Percentiles rank a stretch among this genome's conserved stretches.
Evolutionary conservation across 192 early-diverging fungal genomes (phyloP).

Genomic region (Chytriomyces sp.): DNA sequence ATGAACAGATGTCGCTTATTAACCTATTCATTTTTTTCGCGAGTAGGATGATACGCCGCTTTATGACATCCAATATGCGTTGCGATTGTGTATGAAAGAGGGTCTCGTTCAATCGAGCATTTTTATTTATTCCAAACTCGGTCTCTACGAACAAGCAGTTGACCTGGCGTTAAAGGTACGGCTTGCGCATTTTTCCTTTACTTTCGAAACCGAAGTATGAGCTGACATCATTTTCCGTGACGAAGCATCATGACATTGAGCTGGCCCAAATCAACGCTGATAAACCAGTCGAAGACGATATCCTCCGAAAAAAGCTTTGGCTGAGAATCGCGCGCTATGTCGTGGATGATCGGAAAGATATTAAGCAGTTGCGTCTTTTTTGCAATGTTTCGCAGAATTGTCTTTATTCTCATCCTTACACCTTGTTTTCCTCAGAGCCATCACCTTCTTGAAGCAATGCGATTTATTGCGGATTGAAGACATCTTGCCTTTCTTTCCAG

Average conservation of each 20-base stretch:
- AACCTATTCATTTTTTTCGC: slow-evolving; percentile 32
- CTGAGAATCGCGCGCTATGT: slow-evolving; percentile 91
- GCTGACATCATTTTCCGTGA: background rate
- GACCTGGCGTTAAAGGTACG: slow-evolving; percentile 81
- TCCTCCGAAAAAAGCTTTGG: slow-evolving; percentile 87
- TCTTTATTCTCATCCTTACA: background rate
- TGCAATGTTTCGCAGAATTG: slow-evolving; percentile 3
- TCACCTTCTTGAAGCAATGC: slow-evolving; percentile 78
- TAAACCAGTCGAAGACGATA: slow-evolving; percentile 85
- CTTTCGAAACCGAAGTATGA: background rate
- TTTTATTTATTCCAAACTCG: slow-evolving; percentile 85
- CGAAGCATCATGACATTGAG: slow-evolving; percentile 78
- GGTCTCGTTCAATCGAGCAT: slow-evolving; percentile 86
- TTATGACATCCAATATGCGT: slow-evolving; percentile 90
- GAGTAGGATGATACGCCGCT: slow-evolving; percentile 75
- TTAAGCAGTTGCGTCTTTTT: slow-evolving; percentile 66
- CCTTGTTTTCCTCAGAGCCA: slow-evolving; percentile 61
- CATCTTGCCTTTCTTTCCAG: slow-evolving; percentile 95
- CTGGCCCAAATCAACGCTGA: slow-evolving; percentile 92
- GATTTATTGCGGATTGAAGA: slow-evolving; percentile 92
- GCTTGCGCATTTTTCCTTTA: background rate
- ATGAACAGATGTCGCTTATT: slow-evolving; percentile 32
- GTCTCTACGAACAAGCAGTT: slow-evolving; percentile 91
- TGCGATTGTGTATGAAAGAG: slow-evolving; percentile 86
- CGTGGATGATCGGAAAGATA: slow-evolving; percentile 82